Evolutionary conservation across 768 basidiomycete species (phyloP), one percentile per base, ranked within the genome.

Genomic region (Trametes meyenii): DNA sequence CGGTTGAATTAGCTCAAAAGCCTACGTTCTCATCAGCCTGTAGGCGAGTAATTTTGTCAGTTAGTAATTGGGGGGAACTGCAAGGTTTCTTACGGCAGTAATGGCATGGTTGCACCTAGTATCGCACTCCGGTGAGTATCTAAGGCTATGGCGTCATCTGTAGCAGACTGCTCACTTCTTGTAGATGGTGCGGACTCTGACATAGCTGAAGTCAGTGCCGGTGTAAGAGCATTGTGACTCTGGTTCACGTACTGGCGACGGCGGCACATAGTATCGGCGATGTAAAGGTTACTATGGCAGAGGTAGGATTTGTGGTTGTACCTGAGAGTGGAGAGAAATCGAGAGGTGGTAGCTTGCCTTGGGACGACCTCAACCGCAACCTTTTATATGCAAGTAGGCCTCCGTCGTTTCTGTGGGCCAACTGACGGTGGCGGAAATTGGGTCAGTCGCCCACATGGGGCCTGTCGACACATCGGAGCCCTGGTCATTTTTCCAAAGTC

Each of bases 71-170:
- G 36, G 19, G 49, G 11, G 42, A n/a, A 35, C n/a, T 46, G 46
- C 26, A 36, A 58, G 19, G 51, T 24, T 40, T 66, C 78, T 63
- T 66, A 84, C 81, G 64, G 79, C 52, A 33, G 66, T 81, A 49
- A 81, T 69, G 0, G 71, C 74, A 51, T 86, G 85, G 6, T 77
- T 78, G 60, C 85, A 86, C 21, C 72, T 73, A n/a, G n/a, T n/a
- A 50, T 72, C n/a, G 11, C 19, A 3, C 11, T 39, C 17, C 2
- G 46, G 51, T 62, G 23, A 55, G 65, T 43, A n/a, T 43, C 6
- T 5, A 43, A 21, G 21, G 8, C 14, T 23, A 11, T 12, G 11
- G 38, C 23, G 12, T 16, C 6, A 19, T 3, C 1, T n/a, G n/a
- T n/a, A n/a, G n/a, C 5, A 24, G 45, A 60, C 12, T 19, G 26